These are phyloP conservation scores for Monosporascus cannonballus DNA, from an alignment of 2,329 filamentous ascomycete genomes.

Conservation along the genomic window DNA sequence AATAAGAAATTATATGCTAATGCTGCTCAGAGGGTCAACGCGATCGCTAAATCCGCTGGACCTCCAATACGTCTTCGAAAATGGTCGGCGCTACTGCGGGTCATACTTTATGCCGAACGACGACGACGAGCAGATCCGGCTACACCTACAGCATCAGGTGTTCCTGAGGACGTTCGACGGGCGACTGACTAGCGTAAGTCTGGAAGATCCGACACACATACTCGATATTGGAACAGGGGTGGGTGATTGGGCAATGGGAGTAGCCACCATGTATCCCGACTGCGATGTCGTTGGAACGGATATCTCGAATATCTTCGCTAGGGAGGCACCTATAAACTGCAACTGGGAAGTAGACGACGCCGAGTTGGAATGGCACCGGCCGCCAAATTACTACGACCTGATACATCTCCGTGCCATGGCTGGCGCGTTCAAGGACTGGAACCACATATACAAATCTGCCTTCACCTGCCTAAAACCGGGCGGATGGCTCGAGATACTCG, in stretches of 20 bases:
- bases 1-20: slow-evolving; percentile 5
- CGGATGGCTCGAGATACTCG: slow-evolving; percentile 51
- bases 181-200: slow-evolving; percentile 37
- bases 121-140: slow-evolving; percentile 56
- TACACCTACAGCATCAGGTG: slow-evolving; percentile 57
- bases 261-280: slow-evolving; percentile 46
- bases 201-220: slow-evolving; percentile 36
- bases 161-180: slow-evolving; percentile 47
- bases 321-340: slow-evolving; percentile 50
- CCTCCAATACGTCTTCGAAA: slow-evolving; percentile 52
- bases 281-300: slow-evolving; percentile 55
- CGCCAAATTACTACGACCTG: slow-evolving; percentile 46
- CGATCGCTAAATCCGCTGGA: slow-evolving; percentile 43
- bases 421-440: slow-evolving; percentile 52
- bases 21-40: slow-evolving; percentile 28
- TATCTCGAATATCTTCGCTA: slow-evolving; percentile 53
- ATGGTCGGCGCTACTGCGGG: slow-evolving; percentile 57
- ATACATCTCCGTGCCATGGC: slow-evolving; percentile 51
- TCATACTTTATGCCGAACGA: slow-evolving; percentile 63
- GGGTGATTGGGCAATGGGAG: slow-evolving; percentile 46
- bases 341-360: slow-evolving; percentile 56
- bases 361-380: slow-evolving; percentile 51
- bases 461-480: slow-evolving; percentile 49
- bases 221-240: slow-evolving; percentile 56
- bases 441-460: slow-evolving; percentile 45